phyloP scores from a whole-genome alignment of 106 monocot species.

The Dendrobium catenatum region DNA sequence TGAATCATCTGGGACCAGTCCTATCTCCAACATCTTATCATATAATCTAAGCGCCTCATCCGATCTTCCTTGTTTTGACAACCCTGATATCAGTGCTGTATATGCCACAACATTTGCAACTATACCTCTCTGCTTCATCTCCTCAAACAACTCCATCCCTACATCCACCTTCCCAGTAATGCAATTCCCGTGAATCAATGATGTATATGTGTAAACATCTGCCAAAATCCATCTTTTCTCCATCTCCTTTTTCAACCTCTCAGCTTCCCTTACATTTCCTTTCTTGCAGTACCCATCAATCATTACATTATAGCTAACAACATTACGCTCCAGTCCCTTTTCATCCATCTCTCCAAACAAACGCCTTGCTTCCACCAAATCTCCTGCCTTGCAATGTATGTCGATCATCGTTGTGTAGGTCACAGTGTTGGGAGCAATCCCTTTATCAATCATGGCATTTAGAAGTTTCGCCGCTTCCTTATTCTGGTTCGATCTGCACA shows the following conservation, averaged over 20 bases:
- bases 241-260: constrained; percentile 71
- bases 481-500: constrained; percentile 29
- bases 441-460: constrained; percentile 51
- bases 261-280: constrained; percentile 64
- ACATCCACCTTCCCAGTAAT: constrained; percentile 51
- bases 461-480: constrained; percentile 54
- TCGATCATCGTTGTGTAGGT: constrained; percentile 68
- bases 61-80: constrained; percentile 76
- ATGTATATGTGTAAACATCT: constrained; percentile 79
- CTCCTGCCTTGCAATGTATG: constrained; percentile 71
- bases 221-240: constrained; percentile 57
- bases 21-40: constrained; percentile 65
- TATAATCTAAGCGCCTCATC: constrained; percentile 83
- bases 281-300: constrained; percentile 80
- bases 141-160: constrained; percentile 56
- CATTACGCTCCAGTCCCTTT: constrained; percentile 35
- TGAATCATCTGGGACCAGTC: constrained; percentile 69
- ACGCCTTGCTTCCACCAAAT: constrained; percentile 52
- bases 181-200: constrained; percentile 76
- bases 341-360: constrained; percentile 52
- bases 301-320: constrained; percentile 64
- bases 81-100: constrained; percentile 64
- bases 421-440: constrained; percentile 52
- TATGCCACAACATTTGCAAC: constrained; percentile 52
- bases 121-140: constrained; percentile 48